A percentile compares a stretch with the other conserved stretches of the same genome.
These are phyloP conservation scores for Phaeomoniella chlamydospora DNA, from an alignment of 2,329 filamentous ascomycete species.

Conservation along the genomic window DNA sequence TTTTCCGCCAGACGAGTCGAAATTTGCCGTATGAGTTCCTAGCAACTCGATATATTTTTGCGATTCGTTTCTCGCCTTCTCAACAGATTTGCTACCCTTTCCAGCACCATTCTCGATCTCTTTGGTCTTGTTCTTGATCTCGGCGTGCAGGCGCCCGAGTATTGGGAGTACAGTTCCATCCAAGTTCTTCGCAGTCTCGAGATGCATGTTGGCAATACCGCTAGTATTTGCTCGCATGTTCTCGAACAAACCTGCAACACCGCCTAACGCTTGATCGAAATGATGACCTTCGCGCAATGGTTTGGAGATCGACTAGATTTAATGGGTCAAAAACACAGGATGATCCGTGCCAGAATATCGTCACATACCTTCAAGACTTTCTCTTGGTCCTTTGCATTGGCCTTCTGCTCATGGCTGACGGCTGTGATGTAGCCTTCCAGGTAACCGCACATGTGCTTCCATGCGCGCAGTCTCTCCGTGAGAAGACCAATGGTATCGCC, in stretches of 20 bases:
- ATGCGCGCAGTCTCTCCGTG: slow-evolving; percentile 76
- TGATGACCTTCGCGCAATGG: slow-evolving; percentile 83
- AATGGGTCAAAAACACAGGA: slow-evolving; percentile 4
- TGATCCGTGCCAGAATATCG: background rate
- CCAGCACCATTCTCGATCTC: slow-evolving; percentile 68
- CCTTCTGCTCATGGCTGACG: slow-evolving; percentile 73
- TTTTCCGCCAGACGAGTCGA: slow-evolving; percentile 60
- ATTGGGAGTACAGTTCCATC: slow-evolving; percentile 76
- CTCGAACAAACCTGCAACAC: slow-evolving; percentile 81
- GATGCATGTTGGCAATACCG: slow-evolving; percentile 73
- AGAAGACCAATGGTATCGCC: slow-evolving; percentile 67
- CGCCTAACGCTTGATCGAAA: slow-evolving; percentile 81
- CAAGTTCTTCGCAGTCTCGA: slow-evolving; percentile 81
- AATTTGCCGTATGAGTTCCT: slow-evolving; percentile 68
- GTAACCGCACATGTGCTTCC: slow-evolving; percentile 87
- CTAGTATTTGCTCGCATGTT: slow-evolving; percentile 86
- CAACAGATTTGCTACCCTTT: slow-evolving; percentile 79
- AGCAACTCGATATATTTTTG: slow-evolving; percentile 96
- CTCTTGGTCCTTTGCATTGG: slow-evolving; percentile 87
- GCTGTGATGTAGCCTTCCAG: slow-evolving; percentile 79
- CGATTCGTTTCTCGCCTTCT: slow-evolving; percentile 70
- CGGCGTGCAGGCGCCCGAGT: slow-evolving; percentile 79
- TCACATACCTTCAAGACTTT: slow-evolving; percentile 64
- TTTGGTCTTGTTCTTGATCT: slow-evolving; percentile 94
- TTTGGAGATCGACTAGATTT: slow-evolving; percentile 61